phyloP scores from a whole-genome alignment of 1,284 basidiomycete species.

The Puccinia polysora region DNA sequence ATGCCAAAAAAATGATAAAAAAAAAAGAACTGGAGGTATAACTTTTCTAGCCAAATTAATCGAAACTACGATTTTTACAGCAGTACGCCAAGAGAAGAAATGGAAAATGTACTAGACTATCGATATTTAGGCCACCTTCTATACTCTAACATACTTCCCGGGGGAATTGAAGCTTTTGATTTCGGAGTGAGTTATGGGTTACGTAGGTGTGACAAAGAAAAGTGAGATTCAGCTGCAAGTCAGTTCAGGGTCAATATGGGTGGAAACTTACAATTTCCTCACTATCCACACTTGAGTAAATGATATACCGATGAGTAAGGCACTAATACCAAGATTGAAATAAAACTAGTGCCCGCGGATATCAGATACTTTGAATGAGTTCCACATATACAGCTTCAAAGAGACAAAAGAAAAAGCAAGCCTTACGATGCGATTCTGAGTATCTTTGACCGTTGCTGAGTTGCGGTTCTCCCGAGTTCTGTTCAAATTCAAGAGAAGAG shows the following conservation, averaged over 20 bases:
- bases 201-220: no score
- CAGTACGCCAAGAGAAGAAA: no score
- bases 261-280: constrained; percentile 37
- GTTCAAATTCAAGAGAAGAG: constrained; percentile 60
- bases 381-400: no score
- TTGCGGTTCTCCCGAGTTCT: constrained; percentile 70
- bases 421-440: constrained; percentile 55
- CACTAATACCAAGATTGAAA: constrained; percentile 37
- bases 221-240: no score
- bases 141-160: constrained; percentile 42
- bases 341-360: constrained; percentile 21
- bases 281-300: constrained; percentile 44
- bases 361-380: neutral
- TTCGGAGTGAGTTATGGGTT: neutral
- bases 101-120: no score
- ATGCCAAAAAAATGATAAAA: no score
- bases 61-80: no score
- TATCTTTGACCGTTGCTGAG: constrained; percentile 72
- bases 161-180: constrained; percentile 40
- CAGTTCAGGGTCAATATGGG: neutral
- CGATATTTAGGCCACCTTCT: neutral
- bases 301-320: constrained; percentile 37
- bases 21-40: no score
- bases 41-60: no score
- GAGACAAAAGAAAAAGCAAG: neutral